Evolutionary conservation across 2,329 filamentous ascomycete genomes (phyloP), one percentile per base, ranked within the genome.

Genomic region (Exophiala mesophila): DNA sequence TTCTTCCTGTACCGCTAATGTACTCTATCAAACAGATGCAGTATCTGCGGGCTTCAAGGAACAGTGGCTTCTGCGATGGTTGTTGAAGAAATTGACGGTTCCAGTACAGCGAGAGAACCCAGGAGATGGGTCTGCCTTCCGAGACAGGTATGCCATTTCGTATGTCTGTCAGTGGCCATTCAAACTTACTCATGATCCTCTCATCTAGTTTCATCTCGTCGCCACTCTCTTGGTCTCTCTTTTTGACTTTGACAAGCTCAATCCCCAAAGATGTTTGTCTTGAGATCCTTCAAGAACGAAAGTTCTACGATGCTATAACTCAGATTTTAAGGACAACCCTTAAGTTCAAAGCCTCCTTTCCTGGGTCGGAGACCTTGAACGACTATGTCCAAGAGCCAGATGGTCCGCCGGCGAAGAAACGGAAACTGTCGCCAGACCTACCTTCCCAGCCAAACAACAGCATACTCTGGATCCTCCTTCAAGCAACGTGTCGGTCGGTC

Each of bases 31-130:
- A 23, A 13, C 31, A 6, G 19, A 36, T 7, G 13, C 35, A 5
- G 57, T 30, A 47, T 53, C 44, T 41, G 52, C 52, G 16, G 45
- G 44, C 1, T 68, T 66, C 19, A 73, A 76, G 56, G 76, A 79
- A 55, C 79, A 84, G 66, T 84, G 80, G 78, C 70, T 82, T 10
- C 59, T 83, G 44, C 73, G 76, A 56, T 85, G 82, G 82, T 63
- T 83, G 17, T 64, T 82, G 54, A 80, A 77, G 54, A 80, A 76
- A 57, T 52, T 83, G 39, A 74, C 70, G 53, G 59, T 63, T 35
- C 60, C 55, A 35, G 59, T 61, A 13, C 9, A 33, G 10, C 45
- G 41, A 28, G 29, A 7, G n/a, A n/a, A n/a, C n/a, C n/a, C n/a
- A n/a, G n/a, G n/a, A n/a, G n/a, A n/a, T n/a, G n/a, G n/a, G n/a